Conservation (phyloP, 345 rosid species). For the Murraya koenigii region DNA sequence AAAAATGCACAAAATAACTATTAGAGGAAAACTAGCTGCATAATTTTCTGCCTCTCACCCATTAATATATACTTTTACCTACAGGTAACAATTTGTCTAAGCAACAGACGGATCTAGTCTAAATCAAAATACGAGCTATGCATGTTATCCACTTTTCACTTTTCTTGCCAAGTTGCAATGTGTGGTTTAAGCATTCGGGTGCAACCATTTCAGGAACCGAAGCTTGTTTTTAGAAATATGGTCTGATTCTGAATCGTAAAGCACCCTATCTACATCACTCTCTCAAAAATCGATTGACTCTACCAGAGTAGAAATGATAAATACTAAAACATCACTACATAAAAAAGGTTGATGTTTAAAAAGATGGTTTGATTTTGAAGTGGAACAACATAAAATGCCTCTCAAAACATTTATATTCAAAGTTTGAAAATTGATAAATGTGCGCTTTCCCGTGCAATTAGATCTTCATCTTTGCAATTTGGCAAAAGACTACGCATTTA, state of each 20-base stretch:
- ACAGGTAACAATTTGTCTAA: neutral
- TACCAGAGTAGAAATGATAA: neutral
- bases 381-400: neutral
- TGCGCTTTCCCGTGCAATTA: neutral
- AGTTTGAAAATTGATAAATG: neutral
- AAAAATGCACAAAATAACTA: neutral
- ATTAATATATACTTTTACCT: neutral
- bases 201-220: neutral
- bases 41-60: neutral
- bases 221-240: neutral
- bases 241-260: neutral
- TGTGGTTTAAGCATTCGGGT: neutral
- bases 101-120: neutral
- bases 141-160: no score
- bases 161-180: neutral
- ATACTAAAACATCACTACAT: neutral
- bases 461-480: neutral
- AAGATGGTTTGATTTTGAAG: neutral
- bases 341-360: neutral
- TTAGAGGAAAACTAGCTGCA: neutral
- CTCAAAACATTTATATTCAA: neutral
- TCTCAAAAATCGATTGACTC: neutral
- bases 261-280: neutral
- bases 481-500: neutral
- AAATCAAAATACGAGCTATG: neutral